Evolutionary conservation across 2,329 filamentous ascomycete genomes (phyloP), one percentile per base, ranked within the genome.

Genomic region (Trichoderma sp.): DNA sequence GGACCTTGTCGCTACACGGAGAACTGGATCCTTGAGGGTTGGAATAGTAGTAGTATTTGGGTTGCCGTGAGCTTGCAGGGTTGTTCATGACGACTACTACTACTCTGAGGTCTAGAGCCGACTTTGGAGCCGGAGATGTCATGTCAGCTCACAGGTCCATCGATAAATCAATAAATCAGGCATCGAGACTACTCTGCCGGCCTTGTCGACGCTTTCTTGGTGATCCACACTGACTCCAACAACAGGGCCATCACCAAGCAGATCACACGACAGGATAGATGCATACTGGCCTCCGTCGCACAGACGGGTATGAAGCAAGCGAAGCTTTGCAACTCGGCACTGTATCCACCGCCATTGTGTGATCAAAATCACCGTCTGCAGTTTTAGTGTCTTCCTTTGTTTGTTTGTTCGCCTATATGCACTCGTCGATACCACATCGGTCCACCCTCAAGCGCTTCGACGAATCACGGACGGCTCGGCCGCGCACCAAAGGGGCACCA

Each of bases 371-470:
- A 42, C 52, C 61, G 52, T 29, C 53, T 66, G 39, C 64, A 35
- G 54, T 29, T 35, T 60, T 53, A 59, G 45, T n/a, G 48, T 58
- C 56, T 42, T 61, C 61, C 56, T 67, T 67, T 61, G 27, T 61
- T 67, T 67, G 54, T 60, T 67, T 54, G 32, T 66, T 66, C 54
- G 64, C 64, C 64, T 66, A 52, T 58, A 52, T 66, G 64, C 64
- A 66, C 39, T 15, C 29, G 7, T 66, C 42, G 64, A 48, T 66
- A 13, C 64, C 17, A 59, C 64, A 25, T 59, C 4, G 32, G 52
- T 59, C 64, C 64, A 67, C 64, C 45, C 54, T 34, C 64, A 67
- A 60, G 56, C 64, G 54, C 64, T 42, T 45, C 56, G 52, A 27
- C 64, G 48, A 67, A 67, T 67, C 64, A 67, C 45, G 45, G 48